These are phyloP conservation scores for Marchantia polymorpha DNA, from an alignment of 225 moss, liverwort and hornwort species.

Conservation along the genomic window DNA sequence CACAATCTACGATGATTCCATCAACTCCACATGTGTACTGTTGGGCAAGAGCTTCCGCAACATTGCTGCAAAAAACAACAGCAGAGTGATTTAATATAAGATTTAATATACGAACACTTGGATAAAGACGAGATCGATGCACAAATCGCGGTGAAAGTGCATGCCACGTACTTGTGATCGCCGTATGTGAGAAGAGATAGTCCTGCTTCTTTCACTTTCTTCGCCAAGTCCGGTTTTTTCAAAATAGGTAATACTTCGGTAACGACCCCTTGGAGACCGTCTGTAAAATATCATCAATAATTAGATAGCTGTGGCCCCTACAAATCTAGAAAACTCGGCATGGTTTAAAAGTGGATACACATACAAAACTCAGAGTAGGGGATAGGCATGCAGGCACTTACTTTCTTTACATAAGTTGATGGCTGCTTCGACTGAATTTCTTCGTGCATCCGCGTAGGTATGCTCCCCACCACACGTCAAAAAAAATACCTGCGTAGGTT, in stretches of 20 bases:
- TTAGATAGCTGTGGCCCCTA: background rate
- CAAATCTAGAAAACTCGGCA: background rate
- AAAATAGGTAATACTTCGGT: slow-evolving; percentile 67
- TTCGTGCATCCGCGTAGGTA: slow-evolving; percentile 44
- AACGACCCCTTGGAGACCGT: slow-evolving; percentile 72
- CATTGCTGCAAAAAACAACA: slow-evolving; percentile 54
- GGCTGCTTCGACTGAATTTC: slow-evolving; percentile 75
- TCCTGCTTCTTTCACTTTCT: slow-evolving; percentile 54
- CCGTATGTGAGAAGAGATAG: slow-evolving; percentile 61
- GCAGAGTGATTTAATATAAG: no score
- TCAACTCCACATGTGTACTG: slow-evolving; percentile 62
- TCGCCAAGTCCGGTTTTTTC: slow-evolving; percentile 41
- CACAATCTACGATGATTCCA: slow-evolving; percentile 85
- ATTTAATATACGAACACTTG: no score
- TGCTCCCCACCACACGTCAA: slow-evolving; percentile 47
- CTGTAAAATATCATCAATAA: slow-evolving; percentile 28
- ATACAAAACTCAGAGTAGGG: background rate
- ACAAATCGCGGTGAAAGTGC: background rate
- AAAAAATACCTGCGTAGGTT: slow-evolving; percentile 56
- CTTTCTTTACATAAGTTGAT: slow-evolving; percentile 58
- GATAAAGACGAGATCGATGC: background rate
- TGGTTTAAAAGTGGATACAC: background rate
- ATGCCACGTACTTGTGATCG: slow-evolving; percentile 60
- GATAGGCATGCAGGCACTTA: slow-evolving; percentile 20
- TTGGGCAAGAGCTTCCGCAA: slow-evolving; percentile 64